These are phyloP conservation scores for Coniochaeta sp. DNA, from an alignment of 2,329 filamentous ascomycete genomes.

Conservation along the genomic window DNA sequence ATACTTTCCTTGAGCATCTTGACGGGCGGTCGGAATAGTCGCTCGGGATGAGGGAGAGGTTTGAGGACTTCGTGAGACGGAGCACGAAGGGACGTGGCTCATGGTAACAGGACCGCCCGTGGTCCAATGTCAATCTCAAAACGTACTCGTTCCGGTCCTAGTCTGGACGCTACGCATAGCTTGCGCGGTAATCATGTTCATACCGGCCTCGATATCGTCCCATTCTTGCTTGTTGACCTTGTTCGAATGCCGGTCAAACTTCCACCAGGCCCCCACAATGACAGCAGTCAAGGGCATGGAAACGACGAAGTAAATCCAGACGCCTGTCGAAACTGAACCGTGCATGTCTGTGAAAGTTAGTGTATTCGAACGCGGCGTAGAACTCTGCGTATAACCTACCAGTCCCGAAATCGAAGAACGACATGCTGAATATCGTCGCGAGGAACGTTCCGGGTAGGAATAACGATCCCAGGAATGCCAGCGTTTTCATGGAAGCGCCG, in stretches of 20 bases:
- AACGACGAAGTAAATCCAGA: constrained; percentile 8
- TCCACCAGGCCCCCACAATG: constrained; percentile 4
- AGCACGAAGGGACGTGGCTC: too few species aligned
- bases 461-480: constrained; percentile 4
- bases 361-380: neutral
- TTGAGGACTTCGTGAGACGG: too few species aligned
- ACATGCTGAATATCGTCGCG: constrained; percentile 7
- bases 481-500: constrained; percentile 7
- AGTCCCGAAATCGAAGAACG: constrained; percentile 4
- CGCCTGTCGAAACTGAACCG: neutral
- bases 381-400: neutral
- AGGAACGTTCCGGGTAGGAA: constrained; percentile 7
- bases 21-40: too few species aligned
- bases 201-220: neutral
- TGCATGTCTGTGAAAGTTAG: constrained; percentile 2
- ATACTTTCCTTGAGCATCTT: too few species aligned
- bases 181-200: neutral
- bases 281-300: constrained; percentile 3
- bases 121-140: neutral
- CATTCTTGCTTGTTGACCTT: neutral
- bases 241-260: constrained; percentile 1
- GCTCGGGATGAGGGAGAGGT: too few species aligned
- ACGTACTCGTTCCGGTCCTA: neutral
- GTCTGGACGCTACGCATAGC: neutral
- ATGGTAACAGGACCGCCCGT: too few species aligned